Evolutionary conservation across 345 rosid species (phyloP).

Genomic region (Corymbia maculata): DNA sequence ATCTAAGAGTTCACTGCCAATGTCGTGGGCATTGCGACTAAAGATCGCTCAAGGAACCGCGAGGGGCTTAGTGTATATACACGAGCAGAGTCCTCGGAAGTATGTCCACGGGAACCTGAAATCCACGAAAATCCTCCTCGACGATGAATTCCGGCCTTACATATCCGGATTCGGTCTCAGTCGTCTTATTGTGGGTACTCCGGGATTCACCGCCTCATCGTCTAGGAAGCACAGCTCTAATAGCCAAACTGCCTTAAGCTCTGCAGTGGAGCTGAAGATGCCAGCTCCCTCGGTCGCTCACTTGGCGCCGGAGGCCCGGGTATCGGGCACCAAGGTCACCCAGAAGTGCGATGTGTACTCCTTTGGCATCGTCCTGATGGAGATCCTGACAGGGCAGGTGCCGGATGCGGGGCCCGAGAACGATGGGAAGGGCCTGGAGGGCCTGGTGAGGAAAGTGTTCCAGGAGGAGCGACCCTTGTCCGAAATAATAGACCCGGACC

Average conservation of each 20-base stretch:
- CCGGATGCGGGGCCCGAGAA: constrained; percentile 54
- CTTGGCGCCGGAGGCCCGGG: constrained; percentile 84
- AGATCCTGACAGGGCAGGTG: constrained; percentile 59
- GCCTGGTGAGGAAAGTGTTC: constrained; percentile 53
- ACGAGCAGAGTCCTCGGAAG: constrained; percentile 66
- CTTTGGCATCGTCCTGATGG: constrained; percentile 77
- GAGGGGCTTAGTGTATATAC: constrained; percentile 74
- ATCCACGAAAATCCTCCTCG: constrained; percentile 79
- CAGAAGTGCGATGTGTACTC: constrained; percentile 91
- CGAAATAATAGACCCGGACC: constrained; percentile 64
- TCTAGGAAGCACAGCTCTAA: constrained; percentile 30
- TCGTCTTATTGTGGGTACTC: constrained; percentile 39
- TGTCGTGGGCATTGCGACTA: constrained; percentile 74
- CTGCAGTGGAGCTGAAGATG: constrained; percentile 32
- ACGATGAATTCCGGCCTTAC: constrained; percentile 68
- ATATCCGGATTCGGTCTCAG: constrained; percentile 72
- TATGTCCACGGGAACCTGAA: constrained; percentile 75
- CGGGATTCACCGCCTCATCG: constrained; percentile 25
- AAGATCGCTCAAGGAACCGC: constrained; percentile 87
- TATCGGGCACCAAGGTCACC: constrained; percentile 46
- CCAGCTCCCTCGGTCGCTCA: constrained; percentile 36
- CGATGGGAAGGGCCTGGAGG: constrained; percentile 58
- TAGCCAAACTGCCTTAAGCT: constrained; percentile 25
- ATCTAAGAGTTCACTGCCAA: constrained; percentile 28
- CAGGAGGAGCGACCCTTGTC: constrained; percentile 57